phyloP scores from a whole-genome alignment of 257 asterid species.

The Solanum virginianum region DNA sequence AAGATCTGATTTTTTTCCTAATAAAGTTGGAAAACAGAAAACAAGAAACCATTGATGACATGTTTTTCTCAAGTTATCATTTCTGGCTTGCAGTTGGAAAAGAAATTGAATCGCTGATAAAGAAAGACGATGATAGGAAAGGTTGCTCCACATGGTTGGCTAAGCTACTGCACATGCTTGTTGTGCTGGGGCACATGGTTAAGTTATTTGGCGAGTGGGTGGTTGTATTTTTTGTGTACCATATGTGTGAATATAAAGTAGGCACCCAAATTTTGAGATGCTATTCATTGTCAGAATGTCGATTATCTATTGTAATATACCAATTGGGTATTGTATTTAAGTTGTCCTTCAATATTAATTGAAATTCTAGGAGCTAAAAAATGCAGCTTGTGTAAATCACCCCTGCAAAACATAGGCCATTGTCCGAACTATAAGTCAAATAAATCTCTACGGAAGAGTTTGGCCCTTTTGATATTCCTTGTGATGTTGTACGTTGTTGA shows the following conservation, averaged over 20 bases:
- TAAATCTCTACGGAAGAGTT: background rate
- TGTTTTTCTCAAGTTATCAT: background rate
- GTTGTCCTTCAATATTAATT: background rate
- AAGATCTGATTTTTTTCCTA: background rate
- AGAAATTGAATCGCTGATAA: conserved; percentile 22
- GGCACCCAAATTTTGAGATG: conserved; percentile 17
- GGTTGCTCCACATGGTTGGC: background rate
- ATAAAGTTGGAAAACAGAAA: background rate
- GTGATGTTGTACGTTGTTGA: background rate
- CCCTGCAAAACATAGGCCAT: background rate
- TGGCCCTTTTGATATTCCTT: background rate
- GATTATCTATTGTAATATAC: conserved; percentile 9
- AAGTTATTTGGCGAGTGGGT: background rate
- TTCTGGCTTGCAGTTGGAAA: conserved; percentile 52
- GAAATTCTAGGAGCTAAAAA: background rate
- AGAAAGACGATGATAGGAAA: background rate
- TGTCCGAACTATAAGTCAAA: background rate
- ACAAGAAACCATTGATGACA: background rate
- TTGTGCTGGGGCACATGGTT: background rate
- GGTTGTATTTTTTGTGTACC: conserved; percentile 2
- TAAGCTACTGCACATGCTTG: background rate
- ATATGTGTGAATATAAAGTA: conserved; percentile 13
- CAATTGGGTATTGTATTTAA: background rate
- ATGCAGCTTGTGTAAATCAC: background rate
- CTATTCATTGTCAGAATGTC: conserved; percentile 1